Percentiles rank a stretch among this genome's conserved stretches.
Conservation (phyloP, 768 basidiomycete species). For the Boletus sp. region DNA sequence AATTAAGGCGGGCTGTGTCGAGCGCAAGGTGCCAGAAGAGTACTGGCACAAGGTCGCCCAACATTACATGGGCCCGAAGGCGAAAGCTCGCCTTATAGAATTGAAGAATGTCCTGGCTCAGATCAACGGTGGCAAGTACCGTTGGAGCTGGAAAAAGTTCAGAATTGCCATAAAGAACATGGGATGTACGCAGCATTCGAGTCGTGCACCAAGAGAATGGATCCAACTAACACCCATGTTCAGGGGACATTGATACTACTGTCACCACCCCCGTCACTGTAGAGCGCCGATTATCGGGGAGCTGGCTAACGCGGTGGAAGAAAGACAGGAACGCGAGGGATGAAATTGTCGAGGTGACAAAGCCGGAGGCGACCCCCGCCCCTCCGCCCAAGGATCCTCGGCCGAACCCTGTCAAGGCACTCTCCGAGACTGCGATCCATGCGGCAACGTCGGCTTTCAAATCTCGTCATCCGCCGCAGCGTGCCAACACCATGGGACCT, state of each 20-base stretch:
- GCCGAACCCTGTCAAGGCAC: slow-evolving; percentile 35
- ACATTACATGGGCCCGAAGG: slow-evolving; percentile 69
- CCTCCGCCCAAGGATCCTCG: slow-evolving; percentile 32
- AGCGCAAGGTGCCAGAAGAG: slow-evolving; percentile 72
- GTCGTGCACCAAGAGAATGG: background rate
- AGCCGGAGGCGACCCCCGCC: slow-evolving; percentile 14
- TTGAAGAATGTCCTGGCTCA: slow-evolving; percentile 72
- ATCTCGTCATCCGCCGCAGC: slow-evolving; percentile 28
- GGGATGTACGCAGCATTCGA: slow-evolving; percentile 59
- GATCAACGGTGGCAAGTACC: slow-evolving; percentile 73
- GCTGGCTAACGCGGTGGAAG: slow-evolving; percentile 51
- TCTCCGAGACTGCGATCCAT: slow-evolving; percentile 33
- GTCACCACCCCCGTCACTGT: slow-evolving; percentile 63
- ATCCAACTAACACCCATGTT: background rate
- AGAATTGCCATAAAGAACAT: slow-evolving; percentile 75
- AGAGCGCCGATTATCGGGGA: slow-evolving; percentile 45
- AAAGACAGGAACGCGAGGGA: slow-evolving; percentile 36
- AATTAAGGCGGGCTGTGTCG: slow-evolving; percentile 69
- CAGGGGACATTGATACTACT: slow-evolving; percentile 67
- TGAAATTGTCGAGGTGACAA: slow-evolving; percentile 33
- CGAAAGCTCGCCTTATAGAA: slow-evolving; percentile 63
- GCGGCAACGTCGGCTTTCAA: slow-evolving; percentile 31
- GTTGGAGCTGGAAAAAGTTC: slow-evolving; percentile 85
- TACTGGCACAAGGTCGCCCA: slow-evolving; percentile 83
- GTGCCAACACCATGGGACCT: slow-evolving; percentile 30